Evolutionary conservation across 345 rosid genomes (phyloP), one percentile per base, ranked within the genome.

Genomic region (Bruguiera gymnorhiza): DNA sequence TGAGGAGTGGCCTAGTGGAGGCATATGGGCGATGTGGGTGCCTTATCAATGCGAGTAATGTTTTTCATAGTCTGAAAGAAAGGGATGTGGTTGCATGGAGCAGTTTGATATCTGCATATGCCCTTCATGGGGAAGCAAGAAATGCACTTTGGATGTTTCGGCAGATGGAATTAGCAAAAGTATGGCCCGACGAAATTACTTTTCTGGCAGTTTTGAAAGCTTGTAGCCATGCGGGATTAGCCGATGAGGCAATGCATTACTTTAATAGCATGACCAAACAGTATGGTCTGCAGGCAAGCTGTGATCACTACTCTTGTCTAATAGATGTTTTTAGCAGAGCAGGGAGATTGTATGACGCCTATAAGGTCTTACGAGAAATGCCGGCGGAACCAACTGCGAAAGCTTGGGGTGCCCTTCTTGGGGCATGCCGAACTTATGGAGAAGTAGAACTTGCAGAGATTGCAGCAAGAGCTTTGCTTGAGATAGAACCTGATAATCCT

Each of bases 21-120:
- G 86, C 92, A 3, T 88, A 88, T n/a, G 90, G 87, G 57, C 30
- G 81, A 51, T 84, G 87, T 10, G 88, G 90, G 58, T 73, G 76
- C 64, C 82, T 86, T 66, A 29, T 20, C 21, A 71, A 75, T 46
- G 88, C 86, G 29, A 31, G 70, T 16, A 65, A 52, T 32, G 84
- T 84, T 27, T 86, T 88, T 75, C 52, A 72, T 2, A 53, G 64
- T 11, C 58, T 86, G 84, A 24, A 36, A 20, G 82, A 81, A 50
- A 85, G 78, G 34, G 88, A 89, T 72, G 87, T 84, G 60, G 88
- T 89, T 68, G 87, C 88, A 16, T 89, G 90, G 92, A 87, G 87
- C 66, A 83, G 88, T 72, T 63, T 87, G 76, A 86, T 89, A 63
- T 87, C 91, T 0, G 92, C 85, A n/a, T 81, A 82, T 50, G 95